Evolutionary conservation across 2,329 filamentous ascomycete species (phyloP), one percentile per base, ranked within the genome.

Genomic region (Didymella pinodella): DNA sequence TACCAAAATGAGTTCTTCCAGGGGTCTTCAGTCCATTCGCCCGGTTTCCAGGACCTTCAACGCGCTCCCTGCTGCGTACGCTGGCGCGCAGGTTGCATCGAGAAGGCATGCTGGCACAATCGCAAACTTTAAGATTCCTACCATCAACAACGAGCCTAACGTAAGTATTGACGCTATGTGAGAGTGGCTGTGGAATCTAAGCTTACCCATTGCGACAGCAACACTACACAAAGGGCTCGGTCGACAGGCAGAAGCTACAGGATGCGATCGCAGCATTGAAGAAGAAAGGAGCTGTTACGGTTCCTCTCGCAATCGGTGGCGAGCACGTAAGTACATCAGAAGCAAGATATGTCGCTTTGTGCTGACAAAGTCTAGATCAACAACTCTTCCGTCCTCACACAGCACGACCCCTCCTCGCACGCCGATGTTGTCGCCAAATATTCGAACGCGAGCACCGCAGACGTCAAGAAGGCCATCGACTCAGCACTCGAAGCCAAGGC

Each of bases 61-160:
- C 28, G 64, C 61, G 36, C 55, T 69, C 46, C 63, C 66, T 26
- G 61, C 64, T 49, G 66, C 68, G 38, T 65, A 58, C 58, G 65
- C 68, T 55, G 64, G 69, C 50, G 65, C 66, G 41, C 67, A 66
- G 50, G 54, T 66, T 29, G 65, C 66, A 34, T 67, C 71, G 34
- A 70, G 67, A 63, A 65, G 75, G 65, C 67, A 70, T 54, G 69
- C 75, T 62, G 79, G 88, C 57, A 90, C 88, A 7, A 83, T 96
- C 64, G 93, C 93, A 48, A 85, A 87, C 61, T 98, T 97, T 85
- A 94, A 92, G 82, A 86, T 93, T 50, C 95, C 95, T 48, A 88
- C 88, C 64, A 87, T 97, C 69, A 83, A 86, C 75, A 99, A 99
- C 76, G 95, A 99, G 82, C 92, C 92, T n/a, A 99, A 97, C 77